Base-by-base conservation (phyloP, 371 early-diverging fungal species). In the Basidiobolus heterosporus region DNA sequence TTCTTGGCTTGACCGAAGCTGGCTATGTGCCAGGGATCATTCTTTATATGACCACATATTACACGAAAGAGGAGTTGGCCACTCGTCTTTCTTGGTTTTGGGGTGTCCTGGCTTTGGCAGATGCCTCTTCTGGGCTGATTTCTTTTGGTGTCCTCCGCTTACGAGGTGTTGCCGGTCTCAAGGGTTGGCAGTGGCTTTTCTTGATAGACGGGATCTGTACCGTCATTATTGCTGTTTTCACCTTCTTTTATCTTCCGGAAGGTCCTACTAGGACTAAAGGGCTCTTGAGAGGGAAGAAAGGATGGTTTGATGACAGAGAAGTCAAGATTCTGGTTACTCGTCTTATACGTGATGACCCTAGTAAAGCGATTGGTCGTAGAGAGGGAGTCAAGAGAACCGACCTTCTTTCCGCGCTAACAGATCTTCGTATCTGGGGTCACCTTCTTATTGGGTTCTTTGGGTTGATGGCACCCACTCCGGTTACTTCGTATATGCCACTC, bases 11-110 rank as follows among this genome's bases (percentile, higher is more conserved):
- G 2, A 39, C 51, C 6, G 51, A 51, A 20, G 19, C 20, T 23
- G 37, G 80, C 2, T 72, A 85, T 46, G 78, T 80, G 36, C 86
- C 85, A 9, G 85, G 82, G 17, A 73, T 79, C 20, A 66, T 82
- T 7, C 80, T 68, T 44, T 70, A 78, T 54, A 62, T 85, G 24
- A 78, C 85, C 17, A 68, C 70, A 43, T 89, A 86, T 78, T 89
- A 88, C 50, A 70, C 71, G 16, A 67, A 74, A 9, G 50, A 61
- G 15, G 88, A 88, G 59, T 9, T 30, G 30, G 30, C 30, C 30
- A 30, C 30, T 5, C 30, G 88, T 30, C 66, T 80, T 16, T 79
- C 79, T 1, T 48, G 76, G 44, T 85, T 83, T 51, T 82, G 75
- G 53, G 51, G 69, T 15, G 69, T 72, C 14, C 59, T 76, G 1